These are phyloP conservation scores for Colletotrichum spinosum DNA, from an alignment of 2,329 filamentous ascomycete genomes.

Conservation along the genomic window DNA sequence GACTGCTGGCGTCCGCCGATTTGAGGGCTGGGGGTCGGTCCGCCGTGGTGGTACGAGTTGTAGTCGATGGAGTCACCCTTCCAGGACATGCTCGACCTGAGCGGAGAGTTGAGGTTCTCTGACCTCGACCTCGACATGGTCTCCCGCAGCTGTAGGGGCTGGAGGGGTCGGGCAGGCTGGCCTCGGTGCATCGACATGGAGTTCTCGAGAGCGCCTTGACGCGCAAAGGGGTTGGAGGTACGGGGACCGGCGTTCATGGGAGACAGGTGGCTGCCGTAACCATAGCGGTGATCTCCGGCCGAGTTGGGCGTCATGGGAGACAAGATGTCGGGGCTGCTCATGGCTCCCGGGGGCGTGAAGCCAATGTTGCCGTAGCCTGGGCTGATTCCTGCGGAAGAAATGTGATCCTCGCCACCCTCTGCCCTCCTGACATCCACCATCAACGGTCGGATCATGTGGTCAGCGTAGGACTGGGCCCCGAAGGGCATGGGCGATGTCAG, in stretches of 20 bases:
- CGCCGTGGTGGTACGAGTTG: slow-evolving; percentile 60
- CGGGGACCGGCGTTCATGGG: slow-evolving; percentile 61
- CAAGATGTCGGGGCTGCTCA: slow-evolving; percentile 65
- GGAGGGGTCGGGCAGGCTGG: slow-evolving; percentile 63
- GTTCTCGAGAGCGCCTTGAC: slow-evolving; percentile 59
- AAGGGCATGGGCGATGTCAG: slow-evolving; percentile 63
- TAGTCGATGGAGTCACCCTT: slow-evolving; percentile 71
- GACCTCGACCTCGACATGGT: slow-evolving; percentile 67
- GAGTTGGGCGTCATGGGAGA: slow-evolving; percentile 64
- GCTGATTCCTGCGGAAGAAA: slow-evolving; percentile 75
- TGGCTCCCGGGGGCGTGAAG: slow-evolving; percentile 66
- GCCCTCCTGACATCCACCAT: slow-evolving; percentile 76
- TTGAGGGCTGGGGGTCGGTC: slow-evolving; percentile 56
- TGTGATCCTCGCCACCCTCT: slow-evolving; percentile 70
- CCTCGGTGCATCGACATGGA: slow-evolving; percentile 55
- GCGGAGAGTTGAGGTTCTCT: slow-evolving; percentile 68
- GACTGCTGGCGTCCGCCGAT: slow-evolving; percentile 60
- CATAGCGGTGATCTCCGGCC: slow-evolving; percentile 59
- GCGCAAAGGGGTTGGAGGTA: slow-evolving; percentile 64
- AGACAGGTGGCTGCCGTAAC: slow-evolving; percentile 61
- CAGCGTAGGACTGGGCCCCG: slow-evolving; percentile 61
- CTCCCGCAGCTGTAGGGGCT: slow-evolving; percentile 69
- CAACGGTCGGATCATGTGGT: slow-evolving; percentile 74
- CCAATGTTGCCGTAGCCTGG: slow-evolving; percentile 75
- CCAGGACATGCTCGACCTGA: slow-evolving; percentile 72